Conservation (phyloP, 129 eudicot species). For the Centella asiatica region DNA sequence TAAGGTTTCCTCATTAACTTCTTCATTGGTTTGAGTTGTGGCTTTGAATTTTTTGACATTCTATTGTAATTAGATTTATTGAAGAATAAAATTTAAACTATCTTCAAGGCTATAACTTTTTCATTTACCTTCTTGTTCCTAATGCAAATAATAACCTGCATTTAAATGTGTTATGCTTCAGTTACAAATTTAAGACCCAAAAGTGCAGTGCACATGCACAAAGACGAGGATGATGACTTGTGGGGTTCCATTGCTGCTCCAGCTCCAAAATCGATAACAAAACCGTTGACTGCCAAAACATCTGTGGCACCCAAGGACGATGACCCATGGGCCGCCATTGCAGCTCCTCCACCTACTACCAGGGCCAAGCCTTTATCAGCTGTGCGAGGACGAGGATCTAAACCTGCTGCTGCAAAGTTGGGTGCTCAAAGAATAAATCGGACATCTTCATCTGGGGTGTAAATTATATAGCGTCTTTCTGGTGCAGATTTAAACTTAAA, state of each 20-base stretch:
- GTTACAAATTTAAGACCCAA: conserved; percentile 48
- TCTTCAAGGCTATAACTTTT: no score
- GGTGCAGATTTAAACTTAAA: conserved; percentile 6
- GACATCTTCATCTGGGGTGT: conserved; percentile 57
- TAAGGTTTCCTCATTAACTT: no score
- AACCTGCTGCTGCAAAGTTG: conserved; percentile 60
- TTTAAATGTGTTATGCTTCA: conserved; percentile 23
- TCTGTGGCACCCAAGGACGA: conserved; percentile 35
- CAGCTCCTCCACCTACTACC: conserved; percentile 93
- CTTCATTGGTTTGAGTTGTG: no score
- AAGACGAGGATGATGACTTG: conserved; percentile 61
- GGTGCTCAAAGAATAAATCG: conserved; percentile 94
- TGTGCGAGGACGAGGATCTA: conserved; percentile 72
- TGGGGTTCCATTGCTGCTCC: conserved; percentile 91
- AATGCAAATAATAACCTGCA: no score
- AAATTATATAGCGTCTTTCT: conserved; percentile 25
- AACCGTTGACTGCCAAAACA: conserved; percentile 32
- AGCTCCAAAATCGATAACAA: conserved; percentile 47
- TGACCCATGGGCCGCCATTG: conserved; percentile 94
- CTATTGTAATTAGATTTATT: no score
- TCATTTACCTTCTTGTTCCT: no score
- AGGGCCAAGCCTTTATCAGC: conserved; percentile 66
- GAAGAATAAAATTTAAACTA: no score
- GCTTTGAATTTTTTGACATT: no score
- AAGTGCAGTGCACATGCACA: conserved; percentile 37